A percentile compares a stretch with the other conserved stretches of the same genome.
Conservation (phyloP, 495 filamentous ascomycete species). For the Annulohypoxylon moriforme region DNA sequence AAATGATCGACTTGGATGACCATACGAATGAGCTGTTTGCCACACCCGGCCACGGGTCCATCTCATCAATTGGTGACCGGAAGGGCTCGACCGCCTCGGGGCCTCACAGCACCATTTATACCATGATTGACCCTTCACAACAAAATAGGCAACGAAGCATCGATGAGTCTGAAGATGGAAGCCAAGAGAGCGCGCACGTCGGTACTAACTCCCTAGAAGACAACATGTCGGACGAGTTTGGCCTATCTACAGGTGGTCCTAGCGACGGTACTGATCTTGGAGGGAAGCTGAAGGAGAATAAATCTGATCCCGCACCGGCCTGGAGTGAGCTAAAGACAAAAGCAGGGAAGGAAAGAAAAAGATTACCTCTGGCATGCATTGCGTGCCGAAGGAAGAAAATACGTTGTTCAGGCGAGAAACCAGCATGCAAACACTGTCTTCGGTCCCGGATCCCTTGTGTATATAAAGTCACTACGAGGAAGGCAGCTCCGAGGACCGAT, state of each 20-base stretch:
- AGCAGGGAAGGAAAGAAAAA: constrained; percentile 95
- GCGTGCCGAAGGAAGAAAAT: constrained; percentile 98
- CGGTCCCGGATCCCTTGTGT: constrained; percentile 94
- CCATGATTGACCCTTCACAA: constrained; percentile 32
- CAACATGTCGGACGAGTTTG: constrained; percentile 65
- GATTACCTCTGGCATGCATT: constrained; percentile 93
- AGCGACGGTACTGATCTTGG: constrained; percentile 64
- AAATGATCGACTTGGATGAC: constrained; percentile 58
- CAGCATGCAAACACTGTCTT: constrained; percentile 95
- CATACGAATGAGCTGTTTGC: constrained; percentile 55
- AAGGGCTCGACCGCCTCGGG: constrained; percentile 53
- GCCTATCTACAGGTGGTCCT: constrained; percentile 55
- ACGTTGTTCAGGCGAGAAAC: constrained; percentile 96
- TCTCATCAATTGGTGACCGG: constrained; percentile 55
- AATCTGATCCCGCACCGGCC: constrained; percentile 70
- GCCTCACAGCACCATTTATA: constrained; percentile 36
- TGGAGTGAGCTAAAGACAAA: constrained; percentile 99
- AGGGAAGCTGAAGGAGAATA: constrained; percentile 65
- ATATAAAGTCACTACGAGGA: constrained; percentile 97
- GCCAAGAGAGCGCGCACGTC: constrained; percentile 58
- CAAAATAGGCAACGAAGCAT: constrained; percentile 50
- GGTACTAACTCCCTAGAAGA: constrained; percentile 60
- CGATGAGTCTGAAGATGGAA: constrained; percentile 61
- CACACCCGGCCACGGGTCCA: constrained; percentile 49
- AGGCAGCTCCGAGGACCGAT: constrained; percentile 94